Conservation (phyloP, 2,329 filamentous ascomycete species). For the Exutisphaerella laricina region DNA sequence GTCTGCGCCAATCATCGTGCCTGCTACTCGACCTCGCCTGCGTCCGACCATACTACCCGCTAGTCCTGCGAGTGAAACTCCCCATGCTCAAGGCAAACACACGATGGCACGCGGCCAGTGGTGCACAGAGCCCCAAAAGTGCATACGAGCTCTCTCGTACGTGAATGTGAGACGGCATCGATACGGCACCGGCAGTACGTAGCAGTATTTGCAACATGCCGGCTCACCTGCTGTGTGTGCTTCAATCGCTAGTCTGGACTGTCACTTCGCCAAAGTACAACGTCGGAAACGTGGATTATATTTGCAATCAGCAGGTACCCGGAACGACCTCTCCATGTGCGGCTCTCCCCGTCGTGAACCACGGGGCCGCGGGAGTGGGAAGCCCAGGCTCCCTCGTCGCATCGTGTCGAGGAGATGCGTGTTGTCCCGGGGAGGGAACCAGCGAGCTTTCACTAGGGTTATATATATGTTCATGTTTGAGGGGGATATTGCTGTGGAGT, state of each 20-base stretch:
- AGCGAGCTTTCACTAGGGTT: no score
- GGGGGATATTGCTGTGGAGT: no score
- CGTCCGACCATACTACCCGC: no score
- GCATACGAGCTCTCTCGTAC: not conserved
- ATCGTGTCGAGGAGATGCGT: no score
- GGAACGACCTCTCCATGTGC: not conserved
- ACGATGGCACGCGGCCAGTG: not conserved
- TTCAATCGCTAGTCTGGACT: not conserved
- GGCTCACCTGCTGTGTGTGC: not conserved
- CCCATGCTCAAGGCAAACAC: not conserved
- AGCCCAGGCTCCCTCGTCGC: no score
- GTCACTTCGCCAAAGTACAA: not conserved
- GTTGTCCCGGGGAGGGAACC: no score
- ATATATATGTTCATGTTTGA: no score
- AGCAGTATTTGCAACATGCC: not conserved
- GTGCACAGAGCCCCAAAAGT: not conserved
- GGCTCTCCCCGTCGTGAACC: not conserved
- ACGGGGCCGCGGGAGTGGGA: no score
- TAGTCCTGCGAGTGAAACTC: conserved; percentile 1
- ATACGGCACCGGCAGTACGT: not conserved
- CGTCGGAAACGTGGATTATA: not conserved
- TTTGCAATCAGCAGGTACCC: conserved; percentile 1
- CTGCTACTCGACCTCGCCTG: conserved; percentile 1
- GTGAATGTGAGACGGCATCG: not conserved
- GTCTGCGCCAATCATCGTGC: not conserved